These are phyloP conservation scores for Pichia sp. DNA, from an alignment of 1,139 yeast genomes.

Conservation along the genomic window DNA sequence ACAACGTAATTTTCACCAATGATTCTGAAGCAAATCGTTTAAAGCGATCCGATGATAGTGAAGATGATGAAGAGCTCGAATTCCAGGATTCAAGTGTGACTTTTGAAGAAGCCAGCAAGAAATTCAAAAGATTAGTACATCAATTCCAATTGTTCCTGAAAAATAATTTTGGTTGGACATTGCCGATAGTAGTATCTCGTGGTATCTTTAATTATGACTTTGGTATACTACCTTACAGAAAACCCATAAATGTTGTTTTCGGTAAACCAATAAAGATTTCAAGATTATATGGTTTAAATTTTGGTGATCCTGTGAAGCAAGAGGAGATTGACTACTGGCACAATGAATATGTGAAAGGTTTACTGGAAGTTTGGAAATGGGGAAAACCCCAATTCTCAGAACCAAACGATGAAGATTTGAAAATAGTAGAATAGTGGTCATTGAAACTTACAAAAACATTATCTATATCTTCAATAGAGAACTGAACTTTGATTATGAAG, in stretches of 20 bases:
- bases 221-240: slow-evolving; percentile 83
- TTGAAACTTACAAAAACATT: neutral
- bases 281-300: slow-evolving; percentile 22
- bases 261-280: slow-evolving; percentile 65
- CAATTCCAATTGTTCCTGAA: slow-evolving; percentile 67
- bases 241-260: slow-evolving; percentile 72
- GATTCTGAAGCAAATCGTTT: slow-evolving; percentile 9
- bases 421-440: slow-evolving; percentile 26
- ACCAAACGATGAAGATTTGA: slow-evolving; percentile 24
- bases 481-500: neutral
- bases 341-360: slow-evolving; percentile 60
- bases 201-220: slow-evolving; percentile 91
- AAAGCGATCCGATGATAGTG: neutral
- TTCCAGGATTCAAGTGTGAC: slow-evolving; percentile 2
- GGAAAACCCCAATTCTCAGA: slow-evolving; percentile 51
- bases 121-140: neutral
- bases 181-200: slow-evolving; percentile 89
- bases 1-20: slow-evolving; percentile 28
- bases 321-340: slow-evolving; percentile 69
- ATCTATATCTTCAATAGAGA: too few relatives aligned
- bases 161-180: slow-evolving; percentile 67
- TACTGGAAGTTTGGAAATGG: slow-evolving; percentile 62
- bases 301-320: slow-evolving; percentile 41
- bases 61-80: slow-evolving; percentile 12
- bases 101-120: neutral